A percentile compares a stretch with the other conserved stretches of the same genome.
Evolutionary conservation across 2,329 filamentous ascomycete genomes (phyloP).

Genomic region (Cladobotryum mycophilum): DNA sequence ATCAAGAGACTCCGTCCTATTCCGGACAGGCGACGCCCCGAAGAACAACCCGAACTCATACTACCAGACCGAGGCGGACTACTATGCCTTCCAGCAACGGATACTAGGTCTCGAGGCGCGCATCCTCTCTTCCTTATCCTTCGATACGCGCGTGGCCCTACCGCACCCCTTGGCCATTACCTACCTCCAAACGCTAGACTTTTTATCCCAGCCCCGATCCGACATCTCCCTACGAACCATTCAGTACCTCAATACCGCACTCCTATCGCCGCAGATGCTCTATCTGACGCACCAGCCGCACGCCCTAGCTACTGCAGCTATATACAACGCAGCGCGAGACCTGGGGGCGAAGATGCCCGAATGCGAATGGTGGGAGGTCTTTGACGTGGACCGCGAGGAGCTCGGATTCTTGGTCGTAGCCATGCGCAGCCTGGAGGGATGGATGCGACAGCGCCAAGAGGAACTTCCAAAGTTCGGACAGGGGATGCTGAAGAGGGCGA

Average conservation of each 20-base stretch:
- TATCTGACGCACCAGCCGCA: constrained; percentile 90
- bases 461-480: constrained; percentile 43
- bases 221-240: constrained; percentile 59
- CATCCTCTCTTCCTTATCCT: constrained; percentile 69
- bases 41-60: constrained; percentile 46
- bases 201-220: constrained; percentile 41
- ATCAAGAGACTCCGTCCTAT: constrained; percentile 53
- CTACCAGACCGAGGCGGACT: constrained; percentile 68
- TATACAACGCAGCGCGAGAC: constrained; percentile 84
- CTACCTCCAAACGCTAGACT: constrained; percentile 84
- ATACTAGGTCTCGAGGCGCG: constrained; percentile 71
- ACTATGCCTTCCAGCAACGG: constrained; percentile 55
- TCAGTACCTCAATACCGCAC: constrained; percentile 75
- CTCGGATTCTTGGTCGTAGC: constrained; percentile 87
- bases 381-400: constrained; percentile 91
- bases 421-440: constrained; percentile 71
- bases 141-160: constrained; percentile 77
- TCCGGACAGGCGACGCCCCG: constrained; percentile 32
- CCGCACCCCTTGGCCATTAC: constrained; percentile 84
- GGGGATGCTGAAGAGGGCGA: constrained; percentile 52
- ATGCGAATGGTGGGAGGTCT: constrained; percentile 94
- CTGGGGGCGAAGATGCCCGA: constrained; percentile 71
- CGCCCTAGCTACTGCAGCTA: constrained; percentile 75
- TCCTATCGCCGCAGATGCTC: constrained; percentile 81
- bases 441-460: constrained; percentile 53